Evolutionary conservation across 306 rosid species (phyloP), one percentile per base, ranked within the genome.

Genomic region (Prunus davidiana): DNA sequence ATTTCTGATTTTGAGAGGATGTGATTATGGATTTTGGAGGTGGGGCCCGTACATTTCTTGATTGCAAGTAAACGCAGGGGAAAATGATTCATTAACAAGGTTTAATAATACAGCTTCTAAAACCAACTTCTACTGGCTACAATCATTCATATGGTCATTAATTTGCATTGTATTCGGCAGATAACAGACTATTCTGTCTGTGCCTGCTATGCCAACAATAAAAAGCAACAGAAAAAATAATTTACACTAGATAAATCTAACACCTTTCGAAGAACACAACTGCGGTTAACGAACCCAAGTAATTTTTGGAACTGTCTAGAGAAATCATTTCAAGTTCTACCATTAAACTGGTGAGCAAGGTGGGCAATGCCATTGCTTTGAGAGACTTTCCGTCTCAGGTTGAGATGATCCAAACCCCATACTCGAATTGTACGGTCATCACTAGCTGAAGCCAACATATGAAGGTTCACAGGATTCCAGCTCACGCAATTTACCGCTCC

Each of bases 391-490:
- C 63, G 78, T 78, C 85, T 86, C 34, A 77, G 57, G 67, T 72
- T 80, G 68, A 86, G 85, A 67, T 78, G 74, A 77, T 82, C 81
- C 67, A 87, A 63, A 73, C 92, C 93, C 93, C 93, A 89, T 82
- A 89, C 85, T 82, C 91, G 76, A 66, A 90, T 87, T 50, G 95
- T 87, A n/a, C 90, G 72, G 82, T 90, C 91, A 83, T 87, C 95
- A 65, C 90, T 86, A 28, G 92, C 93, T 2, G 93, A 89, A 72
- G 93, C 93, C 77, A 89, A 84, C 90, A 86, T 81, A 78, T 87
- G 90, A 27, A 88, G 92, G 50, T 87, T 90, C 6, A 86, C 74
- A 20, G 89, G 92, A 78, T 85, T 86, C 90, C 89, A 89, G 74
- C 88, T 78, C 78, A 89, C 93, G 78, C 89, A 81, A 61, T 89